Conservation (phyloP, 2,329 filamentous ascomycete species). For the Apiospora aurea region DNA sequence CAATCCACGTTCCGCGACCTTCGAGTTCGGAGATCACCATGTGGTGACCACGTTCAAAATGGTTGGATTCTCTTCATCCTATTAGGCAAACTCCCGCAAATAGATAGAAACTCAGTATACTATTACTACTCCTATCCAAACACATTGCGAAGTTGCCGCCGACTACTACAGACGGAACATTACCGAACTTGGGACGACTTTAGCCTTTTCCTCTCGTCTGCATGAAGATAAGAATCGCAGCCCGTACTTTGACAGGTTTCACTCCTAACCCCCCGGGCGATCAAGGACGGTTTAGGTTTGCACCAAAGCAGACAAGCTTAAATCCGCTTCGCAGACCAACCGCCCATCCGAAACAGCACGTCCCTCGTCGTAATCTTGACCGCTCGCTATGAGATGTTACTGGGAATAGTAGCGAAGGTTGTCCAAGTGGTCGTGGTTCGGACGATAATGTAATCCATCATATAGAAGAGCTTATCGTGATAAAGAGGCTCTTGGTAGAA, state of each 20-base stretch:
- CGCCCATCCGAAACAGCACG: slow-evolving; percentile 4
- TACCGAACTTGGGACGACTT: not conserved
- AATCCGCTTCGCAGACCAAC: not conserved
- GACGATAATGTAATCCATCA: not conserved
- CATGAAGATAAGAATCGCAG: not conserved
- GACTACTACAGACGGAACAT: not conserved
- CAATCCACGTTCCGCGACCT: not conserved
- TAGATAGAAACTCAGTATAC: not conserved
- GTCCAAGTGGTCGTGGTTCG: not conserved
- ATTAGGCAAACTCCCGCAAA: not conserved
- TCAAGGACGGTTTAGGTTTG: slow-evolving; percentile 5
- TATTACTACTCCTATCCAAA: not conserved
- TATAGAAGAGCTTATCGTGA: not conserved
- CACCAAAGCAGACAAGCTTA: slow-evolving; percentile 11
- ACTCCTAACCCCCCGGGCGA: slow-evolving; percentile 15
- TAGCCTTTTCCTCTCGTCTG: not conserved
- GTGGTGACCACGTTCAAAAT: not conserved
- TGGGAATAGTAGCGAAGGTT: not conserved
- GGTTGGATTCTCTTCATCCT: not conserved
- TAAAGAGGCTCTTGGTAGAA: not conserved
- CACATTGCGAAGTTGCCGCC: not conserved
- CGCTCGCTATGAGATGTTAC: not conserved
- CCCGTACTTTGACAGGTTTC: slow-evolving; percentile 13
- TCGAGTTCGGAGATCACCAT: slow-evolving; percentile 3
- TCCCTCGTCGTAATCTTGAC: not conserved